These are phyloP conservation scores for Leccinum rimulosum DNA, from an alignment of 768 basidiomycete genomes.

Conservation along the genomic window DNA sequence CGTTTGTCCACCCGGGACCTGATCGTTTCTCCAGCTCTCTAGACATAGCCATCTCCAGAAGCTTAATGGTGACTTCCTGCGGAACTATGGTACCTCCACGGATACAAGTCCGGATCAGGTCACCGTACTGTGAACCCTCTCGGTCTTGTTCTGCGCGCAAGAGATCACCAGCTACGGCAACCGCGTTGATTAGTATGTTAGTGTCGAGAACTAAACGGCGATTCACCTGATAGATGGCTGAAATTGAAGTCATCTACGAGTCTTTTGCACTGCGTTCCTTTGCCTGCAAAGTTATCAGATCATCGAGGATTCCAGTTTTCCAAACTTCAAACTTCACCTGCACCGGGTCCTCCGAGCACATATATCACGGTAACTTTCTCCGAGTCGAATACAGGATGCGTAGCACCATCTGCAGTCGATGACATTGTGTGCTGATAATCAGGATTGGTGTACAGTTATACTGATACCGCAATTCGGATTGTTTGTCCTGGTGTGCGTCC, in stretches of 20 bases:
- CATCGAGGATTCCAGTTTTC: slow-evolving; percentile 3
- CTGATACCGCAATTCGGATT: slow-evolving; percentile 3
- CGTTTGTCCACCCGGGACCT: slow-evolving; percentile 63
- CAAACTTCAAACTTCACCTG: slow-evolving; percentile 56
- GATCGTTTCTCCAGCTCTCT: slow-evolving; percentile 47
- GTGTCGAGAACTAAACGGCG: slow-evolving; percentile 1
- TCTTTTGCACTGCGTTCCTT: slow-evolving; percentile 89
- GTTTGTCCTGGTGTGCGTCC: background rate
- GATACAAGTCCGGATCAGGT: slow-evolving; percentile 85
- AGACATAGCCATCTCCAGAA: slow-evolving; percentile 90
- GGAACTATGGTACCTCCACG: slow-evolving; percentile 92
- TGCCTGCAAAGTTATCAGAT: slow-evolving; percentile 51
- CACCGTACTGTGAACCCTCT: slow-evolving; percentile 77
- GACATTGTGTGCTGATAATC: slow-evolving; percentile 15
- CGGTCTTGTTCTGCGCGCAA: slow-evolving; percentile 92
- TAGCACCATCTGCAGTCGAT: slow-evolving; percentile 8
- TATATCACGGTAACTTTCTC: slow-evolving; percentile 84
- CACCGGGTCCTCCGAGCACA: slow-evolving; percentile 96
- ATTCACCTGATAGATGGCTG: slow-evolving; percentile 87
- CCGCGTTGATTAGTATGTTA: slow-evolving; percentile 9
- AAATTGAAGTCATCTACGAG: slow-evolving; percentile 87
- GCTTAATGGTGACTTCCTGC: slow-evolving; percentile 94
- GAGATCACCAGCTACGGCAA: slow-evolving; percentile 83
- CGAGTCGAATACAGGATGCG: slow-evolving; percentile 51
- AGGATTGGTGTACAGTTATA: background rate